Evolutionary conservation across 1,284 basidiomycete genomes (phyloP), one percentile per base, ranked within the genome.

Genomic region (Phlebopus sp.): DNA sequence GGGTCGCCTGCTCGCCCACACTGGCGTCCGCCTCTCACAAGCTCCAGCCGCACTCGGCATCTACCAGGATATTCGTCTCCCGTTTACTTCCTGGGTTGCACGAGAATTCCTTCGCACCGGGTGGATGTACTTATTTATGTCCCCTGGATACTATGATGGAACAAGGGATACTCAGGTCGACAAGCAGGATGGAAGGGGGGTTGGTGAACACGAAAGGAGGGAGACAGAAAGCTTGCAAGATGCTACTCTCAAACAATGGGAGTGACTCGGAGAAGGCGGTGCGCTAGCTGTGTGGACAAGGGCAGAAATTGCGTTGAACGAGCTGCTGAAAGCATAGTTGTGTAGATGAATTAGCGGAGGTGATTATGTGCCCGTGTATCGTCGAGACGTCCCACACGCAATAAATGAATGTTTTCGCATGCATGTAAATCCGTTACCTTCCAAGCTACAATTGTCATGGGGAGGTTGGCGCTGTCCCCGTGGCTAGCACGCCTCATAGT

Each of bases 401-500:
- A 6, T n/a, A 6, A 23, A 23, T 23, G 21, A 23, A 23, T 23
- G 21, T 23, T 23, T 23, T 23, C 3, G 6, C 21, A 23, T 23
- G 21, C 21, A 23, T 23, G 21, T 5, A 10, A 9, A 9, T 18
- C 13, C 7, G 8, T n/a, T 27, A 38, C 14, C 13, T 35, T 15
- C 17, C 27, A 29, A 29, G 2, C 27, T 8, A 11, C 27, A 29
- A 8, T 29, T 9, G 21, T n/a, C 4, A 23, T 23, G 21, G 31
- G 31, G 31, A 32, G 4, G 9, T 15, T 4, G 31, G 31, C n/a
- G 13, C n/a, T 13, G 19, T 17, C n/a, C 7, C 19, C 23, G n/a
- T 77, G 77, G 4, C 74, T 76, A 11, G 2, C 27, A 32, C n/a
- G 13, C 17, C 19, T 51, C 42, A 63, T 25, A 68, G 44, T 8